Evolutionary conservation across 305 asterid species (phyloP), one percentile per base, ranked within the genome.

Genomic region (Plantago coronopus): DNA sequence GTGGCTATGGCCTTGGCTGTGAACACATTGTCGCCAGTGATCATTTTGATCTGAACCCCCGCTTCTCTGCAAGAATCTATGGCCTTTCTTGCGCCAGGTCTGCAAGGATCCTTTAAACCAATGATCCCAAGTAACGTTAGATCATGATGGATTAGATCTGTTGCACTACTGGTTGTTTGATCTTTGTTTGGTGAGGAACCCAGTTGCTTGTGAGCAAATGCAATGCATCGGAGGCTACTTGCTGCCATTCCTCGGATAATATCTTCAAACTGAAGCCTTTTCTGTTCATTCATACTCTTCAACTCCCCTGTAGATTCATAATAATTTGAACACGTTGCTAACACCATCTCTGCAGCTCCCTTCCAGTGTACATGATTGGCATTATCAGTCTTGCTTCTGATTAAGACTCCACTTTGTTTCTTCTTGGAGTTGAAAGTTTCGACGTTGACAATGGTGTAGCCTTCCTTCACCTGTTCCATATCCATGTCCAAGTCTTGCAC

Each of bases 41-140:
- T 76, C 83, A 83, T 79, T 58, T 74, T 83, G 68, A 83, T 64
- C 18, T 72, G 65, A 1, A 78, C 90, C 15, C 85, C 90, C 3
- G 85, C 83, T 10, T 54, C 48, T 60, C 74, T 62, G 64, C 79
- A 83, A 7, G 72, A 63, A 40, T 64, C 45, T 29, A 80, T 71
- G 45, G 85, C 85, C 54, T 74, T 63, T 62, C 63, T 66, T 7
- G 75, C 81, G 17, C 81, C 80, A 8, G 74, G 76, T 53, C 80
- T 58, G 57, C 87, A 83, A 7, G 83, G 83, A 62, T 74, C 82
- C 53, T 71, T 72, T 55, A 83, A 42, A 1, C 90, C 87, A 0
- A 81, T 82, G 54, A 83, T 72, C 40, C 85, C 90, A 25, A 83
- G 66, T 53, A 83, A 68, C 37, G 81, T 83, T n/a, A 83, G 55